These are phyloP conservation scores for Lichtheimia ramosa DNA, from an alignment of 371 early-diverging fungal genomes.

Conservation along the genomic window DNA sequence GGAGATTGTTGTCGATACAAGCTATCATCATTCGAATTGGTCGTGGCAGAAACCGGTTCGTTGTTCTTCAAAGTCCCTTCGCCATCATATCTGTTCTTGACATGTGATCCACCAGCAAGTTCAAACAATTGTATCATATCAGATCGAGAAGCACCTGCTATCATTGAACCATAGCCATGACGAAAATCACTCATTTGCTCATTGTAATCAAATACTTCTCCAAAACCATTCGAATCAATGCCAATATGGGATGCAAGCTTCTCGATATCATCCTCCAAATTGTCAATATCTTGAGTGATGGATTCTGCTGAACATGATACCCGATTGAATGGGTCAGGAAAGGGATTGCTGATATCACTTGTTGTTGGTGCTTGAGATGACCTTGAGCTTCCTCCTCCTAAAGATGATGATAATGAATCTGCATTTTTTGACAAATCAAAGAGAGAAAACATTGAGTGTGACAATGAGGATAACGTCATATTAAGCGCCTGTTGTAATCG, in stretches of 20 bases:
- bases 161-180: constrained; percentile 15
- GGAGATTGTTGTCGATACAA: too few relatives aligned
- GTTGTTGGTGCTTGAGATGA: background rate
- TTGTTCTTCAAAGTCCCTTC: too few relatives aligned
- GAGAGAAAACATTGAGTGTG: too few relatives aligned
- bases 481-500: too few relatives aligned
- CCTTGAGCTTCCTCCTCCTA: too few relatives aligned
- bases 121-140: constrained; percentile 13
- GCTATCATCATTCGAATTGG: too few relatives aligned
- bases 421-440: too few relatives aligned
- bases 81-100: constrained; percentile 5
- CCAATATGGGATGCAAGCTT: constrained; percentile 29
- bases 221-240: constrained; percentile 25
- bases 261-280: constrained; percentile 30
- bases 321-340: constrained; percentile 14
- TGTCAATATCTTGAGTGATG: constrained; percentile 33
- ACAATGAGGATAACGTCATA: too few relatives aligned
- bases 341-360: background rate
- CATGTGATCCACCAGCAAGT: constrained; percentile 12
- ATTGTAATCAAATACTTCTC: constrained; percentile 9
- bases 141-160: constrained; percentile 7
- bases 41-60: too few relatives aligned
- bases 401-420: too few relatives aligned
- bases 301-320: constrained; percentile 31
- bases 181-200: constrained; percentile 5